Evolutionary conservation across 2,329 filamentous ascomycete species (phyloP).

Genomic region (Pseudogymnoascus sp.): DNA sequence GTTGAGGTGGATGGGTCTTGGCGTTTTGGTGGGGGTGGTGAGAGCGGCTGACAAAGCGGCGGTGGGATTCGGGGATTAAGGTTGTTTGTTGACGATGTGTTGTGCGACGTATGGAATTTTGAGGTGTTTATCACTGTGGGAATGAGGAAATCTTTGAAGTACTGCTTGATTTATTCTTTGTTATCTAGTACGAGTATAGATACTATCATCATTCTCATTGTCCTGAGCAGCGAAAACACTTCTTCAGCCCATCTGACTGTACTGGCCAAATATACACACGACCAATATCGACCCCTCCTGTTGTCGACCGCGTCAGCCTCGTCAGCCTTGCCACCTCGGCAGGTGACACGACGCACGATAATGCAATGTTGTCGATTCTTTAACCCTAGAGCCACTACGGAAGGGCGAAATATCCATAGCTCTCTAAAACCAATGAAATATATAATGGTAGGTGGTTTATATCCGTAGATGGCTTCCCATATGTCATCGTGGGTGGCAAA

Average conservation of each 20-base stretch:
- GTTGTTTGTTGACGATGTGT: not conserved
- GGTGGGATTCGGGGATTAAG: not conserved
- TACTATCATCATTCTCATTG: not conserved
- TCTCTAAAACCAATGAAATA: not conserved
- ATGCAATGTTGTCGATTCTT: not conserved
- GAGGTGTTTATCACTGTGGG: not conserved
- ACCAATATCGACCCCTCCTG: not conserved
- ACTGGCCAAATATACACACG: not conserved
- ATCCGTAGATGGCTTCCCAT: not conserved
- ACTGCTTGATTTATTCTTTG: too few relatives aligned
- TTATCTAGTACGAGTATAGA: not conserved
- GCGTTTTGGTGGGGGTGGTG: not conserved
- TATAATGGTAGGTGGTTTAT: not conserved
- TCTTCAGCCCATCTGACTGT: not conserved
- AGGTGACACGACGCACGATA: constrained; percentile 1
- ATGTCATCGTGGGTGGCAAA: constrained; percentile 7
- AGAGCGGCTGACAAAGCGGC: not conserved
- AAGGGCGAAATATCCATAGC: not conserved
- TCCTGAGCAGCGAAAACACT: not conserved
- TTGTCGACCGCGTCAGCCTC: not conserved
- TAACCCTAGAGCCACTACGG: not conserved
- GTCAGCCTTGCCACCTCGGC: constrained; percentile 5
- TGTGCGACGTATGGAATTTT: not conserved
- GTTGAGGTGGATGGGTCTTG: not conserved
- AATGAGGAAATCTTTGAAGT: not conserved